Evolutionary conservation across 768 basidiomycete genomes (phyloP).

Genomic region (Pleurotus tuber-regium): DNA sequence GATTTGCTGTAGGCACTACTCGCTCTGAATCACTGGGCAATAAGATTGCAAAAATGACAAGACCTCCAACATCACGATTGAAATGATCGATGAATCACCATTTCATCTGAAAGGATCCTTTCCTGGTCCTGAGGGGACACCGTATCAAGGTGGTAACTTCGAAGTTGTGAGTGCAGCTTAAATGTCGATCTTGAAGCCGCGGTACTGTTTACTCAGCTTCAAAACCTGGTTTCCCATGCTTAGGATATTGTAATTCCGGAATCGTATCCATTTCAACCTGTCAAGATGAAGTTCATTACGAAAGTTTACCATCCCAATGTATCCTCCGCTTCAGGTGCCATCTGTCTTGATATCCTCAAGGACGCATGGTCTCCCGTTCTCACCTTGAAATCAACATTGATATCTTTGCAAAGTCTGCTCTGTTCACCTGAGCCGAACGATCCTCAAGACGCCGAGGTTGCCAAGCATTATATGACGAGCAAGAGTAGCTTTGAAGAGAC

Average conservation of each 20-base stretch:
- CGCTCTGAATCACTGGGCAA: constrained; percentile 11
- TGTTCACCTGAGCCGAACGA: constrained; percentile 95
- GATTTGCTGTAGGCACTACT: neutral
- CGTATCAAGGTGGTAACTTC: constrained; percentile 89
- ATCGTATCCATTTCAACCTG: constrained; percentile 88
- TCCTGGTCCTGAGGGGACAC: constrained; percentile 88
- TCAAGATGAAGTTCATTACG: constrained; percentile 98
- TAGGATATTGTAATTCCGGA: constrained; percentile 94
- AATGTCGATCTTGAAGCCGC: constrained; percentile 2
- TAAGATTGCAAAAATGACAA: constrained; percentile 95
- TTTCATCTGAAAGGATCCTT: constrained; percentile 93
- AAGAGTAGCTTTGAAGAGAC: constrained; percentile 87
- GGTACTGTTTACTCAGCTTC: no score
- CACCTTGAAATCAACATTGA: constrained; percentile 93
- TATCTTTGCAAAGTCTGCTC: constrained; percentile 89
- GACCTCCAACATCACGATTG: constrained; percentile 81
- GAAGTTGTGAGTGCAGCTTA: constrained; percentile 68
- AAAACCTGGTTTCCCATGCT: constrained; percentile 11
- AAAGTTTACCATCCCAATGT: constrained; percentile 97
- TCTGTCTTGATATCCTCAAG: constrained; percentile 85
- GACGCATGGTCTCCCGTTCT: constrained; percentile 96
- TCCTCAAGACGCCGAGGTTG: constrained; percentile 97
- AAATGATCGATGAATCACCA: constrained; percentile 84
- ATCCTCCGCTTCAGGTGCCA: constrained; percentile 90
- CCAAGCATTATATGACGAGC: constrained; percentile 93